Conservation (phyloP, 2,329 filamentous ascomycete species). For the Hypocrella siamensis region DNA sequence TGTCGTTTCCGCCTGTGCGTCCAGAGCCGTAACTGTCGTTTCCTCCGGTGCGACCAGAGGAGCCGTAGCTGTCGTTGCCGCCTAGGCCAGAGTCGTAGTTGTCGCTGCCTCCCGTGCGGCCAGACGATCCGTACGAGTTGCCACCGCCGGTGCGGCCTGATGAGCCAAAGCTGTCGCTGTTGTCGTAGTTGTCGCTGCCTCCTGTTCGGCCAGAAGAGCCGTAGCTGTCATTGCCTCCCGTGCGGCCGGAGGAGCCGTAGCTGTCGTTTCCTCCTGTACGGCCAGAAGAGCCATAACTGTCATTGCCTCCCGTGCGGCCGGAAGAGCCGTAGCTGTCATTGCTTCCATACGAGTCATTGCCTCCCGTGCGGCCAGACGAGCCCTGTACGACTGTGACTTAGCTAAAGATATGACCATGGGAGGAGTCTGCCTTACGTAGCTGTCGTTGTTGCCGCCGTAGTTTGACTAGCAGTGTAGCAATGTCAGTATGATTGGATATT, state of each 20-base stretch:
- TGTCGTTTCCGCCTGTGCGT: conserved; percentile 7
- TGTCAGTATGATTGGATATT: too few relatives aligned
- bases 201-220: conserved; percentile 9
- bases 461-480: conserved; percentile 8
- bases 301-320: too few relatives aligned
- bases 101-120: too few relatives aligned
- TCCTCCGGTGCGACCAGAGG: conserved; percentile 5
- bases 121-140: conserved; percentile 5
- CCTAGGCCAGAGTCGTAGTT: conserved; percentile 9
- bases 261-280: conserved; percentile 7
- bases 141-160: conserved; percentile 8
- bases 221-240: conserved; percentile 10
- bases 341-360: too few relatives aligned
- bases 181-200: conserved; percentile 4
- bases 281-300: too few relatives aligned
- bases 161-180: conserved; percentile 9
- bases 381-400: conserved; percentile 6
- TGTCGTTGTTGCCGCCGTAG: conserved; percentile 13
- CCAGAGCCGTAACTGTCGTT: conserved; percentile 6
- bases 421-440: conserved; percentile 13
- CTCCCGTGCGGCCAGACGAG: conserved; percentile 6
- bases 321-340: conserved; percentile 9
- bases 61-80: conserved; percentile 7
- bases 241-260: too few relatives aligned
- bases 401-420: too few relatives aligned